phyloP scores from a whole-genome alignment of 169 alveolate species.

The Babesia bovis region DNA sequence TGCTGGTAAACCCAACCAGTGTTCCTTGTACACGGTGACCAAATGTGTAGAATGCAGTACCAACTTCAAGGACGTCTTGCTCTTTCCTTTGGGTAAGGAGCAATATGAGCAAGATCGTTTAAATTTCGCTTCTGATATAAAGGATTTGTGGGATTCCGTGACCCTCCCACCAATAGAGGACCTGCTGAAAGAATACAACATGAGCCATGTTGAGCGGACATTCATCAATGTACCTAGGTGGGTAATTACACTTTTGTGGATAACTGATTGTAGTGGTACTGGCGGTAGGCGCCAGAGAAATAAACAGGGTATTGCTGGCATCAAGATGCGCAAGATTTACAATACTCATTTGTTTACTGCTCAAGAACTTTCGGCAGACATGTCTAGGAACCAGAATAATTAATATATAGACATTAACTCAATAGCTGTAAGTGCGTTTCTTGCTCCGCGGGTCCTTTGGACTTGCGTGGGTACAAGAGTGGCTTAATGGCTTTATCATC shows the following conservation, averaged over 20 bases:
- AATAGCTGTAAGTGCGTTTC: constrained; percentile 31
- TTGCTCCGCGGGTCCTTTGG: constrained; percentile 59
- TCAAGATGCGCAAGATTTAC: constrained; percentile 73
- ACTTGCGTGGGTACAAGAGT: constrained; percentile 50
- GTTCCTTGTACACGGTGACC: constrained; percentile 66
- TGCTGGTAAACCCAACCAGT: constrained; percentile 60
- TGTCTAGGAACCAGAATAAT: neutral
- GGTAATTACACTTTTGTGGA: neutral
- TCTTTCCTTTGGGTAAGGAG: constrained; percentile 75
- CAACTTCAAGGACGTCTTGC: constrained; percentile 65
- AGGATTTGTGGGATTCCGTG: constrained; percentile 76
- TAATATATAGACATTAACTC: neutral
- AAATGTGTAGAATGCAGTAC: constrained; percentile 71
- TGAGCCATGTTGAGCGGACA: constrained; percentile 31
- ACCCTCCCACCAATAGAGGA: constrained; percentile 58
- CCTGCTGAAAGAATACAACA: constrained; percentile 56
- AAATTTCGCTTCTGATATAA: constrained; percentile 70
- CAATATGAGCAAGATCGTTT: constrained; percentile 69
- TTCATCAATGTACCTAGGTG: constrained; percentile 4
- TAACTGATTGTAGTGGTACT: neutral
- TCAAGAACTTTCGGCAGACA: constrained; percentile 70
- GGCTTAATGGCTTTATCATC: constrained; percentile 49
- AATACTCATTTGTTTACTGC: constrained; percentile 80
- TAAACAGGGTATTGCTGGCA: constrained; percentile 40
- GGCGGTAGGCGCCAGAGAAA: constrained; percentile 11